Percentiles rank a stretch among this genome's conserved stretches.
Conservation (phyloP, 2,329 filamentous ascomycete genomes). For the Hirsutella thompsonii region DNA sequence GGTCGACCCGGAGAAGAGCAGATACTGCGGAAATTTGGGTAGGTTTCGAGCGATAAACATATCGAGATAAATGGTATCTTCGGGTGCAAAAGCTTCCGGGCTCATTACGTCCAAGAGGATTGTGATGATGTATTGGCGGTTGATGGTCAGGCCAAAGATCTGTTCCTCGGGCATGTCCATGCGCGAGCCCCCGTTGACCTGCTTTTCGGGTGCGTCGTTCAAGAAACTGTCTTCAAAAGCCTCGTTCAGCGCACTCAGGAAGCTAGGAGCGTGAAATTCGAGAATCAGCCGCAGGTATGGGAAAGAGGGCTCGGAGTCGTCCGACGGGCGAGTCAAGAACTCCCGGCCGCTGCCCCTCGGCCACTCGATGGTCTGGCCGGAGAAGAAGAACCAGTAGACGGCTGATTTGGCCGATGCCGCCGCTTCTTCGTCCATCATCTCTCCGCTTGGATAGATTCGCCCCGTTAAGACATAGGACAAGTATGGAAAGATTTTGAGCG, state of each 20-base stretch:
- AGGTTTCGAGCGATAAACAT: conserved; percentile 97
- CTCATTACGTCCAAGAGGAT: conserved; percentile 89
- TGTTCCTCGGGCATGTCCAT: conserved; percentile 50
- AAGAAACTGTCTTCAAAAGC: conserved; percentile 92
- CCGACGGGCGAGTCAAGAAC: conserved; percentile 46
- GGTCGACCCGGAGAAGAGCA: conserved; percentile 77
- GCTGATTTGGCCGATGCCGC: conserved; percentile 71
- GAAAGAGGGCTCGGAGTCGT: conserved; percentile 59
- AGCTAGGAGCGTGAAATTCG: conserved; percentile 80
- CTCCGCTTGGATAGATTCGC: conserved; percentile 80
- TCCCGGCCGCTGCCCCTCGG: conserved; percentile 49
- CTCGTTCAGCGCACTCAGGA: conserved; percentile 91
- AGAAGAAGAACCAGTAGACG: conserved; percentile 89
- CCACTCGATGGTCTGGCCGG: conserved; percentile 65
- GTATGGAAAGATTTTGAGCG: conserved; percentile 88
- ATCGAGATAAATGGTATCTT: conserved; percentile 87
- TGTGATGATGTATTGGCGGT: conserved; percentile 83
- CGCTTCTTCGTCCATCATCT: conserved; percentile 57
- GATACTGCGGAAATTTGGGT: conserved; percentile 92
- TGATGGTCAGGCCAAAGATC: conserved; percentile 59
- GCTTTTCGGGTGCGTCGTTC: conserved; percentile 61
- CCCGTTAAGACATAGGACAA: conserved; percentile 85
- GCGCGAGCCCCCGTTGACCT: conserved; percentile 35
- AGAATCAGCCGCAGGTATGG: conserved; percentile 76
- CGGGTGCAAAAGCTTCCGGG: conserved; percentile 55